Percentiles rank a stretch among this genome's conserved stretches.
phyloP scores from a whole-genome alignment of 2,329 filamentous ascomycete species.

The Colletotrichum sp. region DNA sequence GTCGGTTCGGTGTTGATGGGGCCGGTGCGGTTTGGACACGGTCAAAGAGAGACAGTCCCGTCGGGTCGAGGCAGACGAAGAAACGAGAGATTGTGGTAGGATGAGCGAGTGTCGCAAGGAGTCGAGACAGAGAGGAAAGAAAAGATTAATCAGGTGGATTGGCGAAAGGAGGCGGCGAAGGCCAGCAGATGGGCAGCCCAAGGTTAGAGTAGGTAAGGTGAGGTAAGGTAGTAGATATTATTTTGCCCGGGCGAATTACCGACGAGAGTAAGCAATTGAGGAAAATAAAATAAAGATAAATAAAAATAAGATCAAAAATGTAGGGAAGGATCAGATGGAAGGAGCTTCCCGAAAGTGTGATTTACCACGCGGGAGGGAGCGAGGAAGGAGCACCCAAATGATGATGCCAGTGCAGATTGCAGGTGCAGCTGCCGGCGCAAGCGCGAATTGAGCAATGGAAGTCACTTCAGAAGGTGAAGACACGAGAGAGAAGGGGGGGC shows the following conservation, averaged over 20 bases:
- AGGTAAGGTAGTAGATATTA: background rate
- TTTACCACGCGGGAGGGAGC: background rate
- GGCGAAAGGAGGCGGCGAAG: background rate
- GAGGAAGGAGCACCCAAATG: background rate
- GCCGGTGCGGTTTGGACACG: background rate
- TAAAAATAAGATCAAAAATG: background rate
- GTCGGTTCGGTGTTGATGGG: background rate
- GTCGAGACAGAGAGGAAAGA: background rate
- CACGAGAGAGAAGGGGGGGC: background rate
- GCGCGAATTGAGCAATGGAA: background rate
- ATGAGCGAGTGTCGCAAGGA: background rate
- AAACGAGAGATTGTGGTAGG: background rate
- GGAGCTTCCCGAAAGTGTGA: background rate
- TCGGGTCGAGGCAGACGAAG: background rate
- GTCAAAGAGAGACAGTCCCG: background rate
- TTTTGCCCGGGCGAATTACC: background rate
- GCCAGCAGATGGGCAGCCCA: background rate
- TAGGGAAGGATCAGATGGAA: background rate
- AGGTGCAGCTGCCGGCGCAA: background rate
- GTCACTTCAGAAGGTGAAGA: background rate
- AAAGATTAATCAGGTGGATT: background rate
- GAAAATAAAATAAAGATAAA: background rate
- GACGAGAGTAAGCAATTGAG: background rate
- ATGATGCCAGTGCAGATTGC: slow-evolving; percentile 1
- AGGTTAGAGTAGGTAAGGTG: background rate